Percentiles rank a stretch among this genome's conserved stretches.
phyloP scores from a whole-genome alignment of 371 early-diverging fungal genomes.

The Phascolomyces articulosus region DNA sequence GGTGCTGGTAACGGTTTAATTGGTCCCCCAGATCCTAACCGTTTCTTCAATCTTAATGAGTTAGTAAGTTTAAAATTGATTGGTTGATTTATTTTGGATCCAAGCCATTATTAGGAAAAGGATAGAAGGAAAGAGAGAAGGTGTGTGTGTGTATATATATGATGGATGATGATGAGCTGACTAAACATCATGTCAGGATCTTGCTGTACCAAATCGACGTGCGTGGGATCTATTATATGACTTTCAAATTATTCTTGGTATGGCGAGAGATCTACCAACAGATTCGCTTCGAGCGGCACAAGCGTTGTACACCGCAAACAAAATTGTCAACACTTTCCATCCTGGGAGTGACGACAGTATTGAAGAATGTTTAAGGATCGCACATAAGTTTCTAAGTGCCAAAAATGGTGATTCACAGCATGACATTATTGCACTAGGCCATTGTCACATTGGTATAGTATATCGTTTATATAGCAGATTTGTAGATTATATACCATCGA shows the following conservation, averaged over 20 bases:
- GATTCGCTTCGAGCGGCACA: slow-evolving; percentile 76
- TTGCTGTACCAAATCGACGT: slow-evolving; percentile 71
- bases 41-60: slow-evolving; percentile 50
- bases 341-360: slow-evolving; percentile 59
- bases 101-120: no score
- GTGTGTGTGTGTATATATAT: slow-evolving; percentile 54
- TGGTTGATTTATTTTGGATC: no score
- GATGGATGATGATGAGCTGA: slow-evolving; percentile 39
- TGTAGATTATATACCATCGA: neutral
- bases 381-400: slow-evolving; percentile 64
- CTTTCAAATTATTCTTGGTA: slow-evolving; percentile 78
- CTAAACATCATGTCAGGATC: slow-evolving; percentile 36
- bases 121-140: neutral
- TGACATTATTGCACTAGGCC: slow-evolving; percentile 81
- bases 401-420: slow-evolving; percentile 61
- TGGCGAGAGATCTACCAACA: slow-evolving; percentile 75
- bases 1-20: slow-evolving; percentile 75
- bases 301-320: slow-evolving; percentile 83
- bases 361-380: slow-evolving; percentile 57
- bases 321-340: slow-evolving; percentile 78
- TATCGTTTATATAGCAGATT: no score
- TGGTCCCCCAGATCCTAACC: slow-evolving; percentile 71
- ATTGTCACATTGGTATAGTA: slow-evolving; percentile 82
- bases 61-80: slow-evolving; percentile 21
- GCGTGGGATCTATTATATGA: slow-evolving; percentile 79